These are phyloP conservation scores for Mycosphaerella sp. DNA, from an alignment of 2,329 filamentous ascomycete genomes.

Conservation along the genomic window DNA sequence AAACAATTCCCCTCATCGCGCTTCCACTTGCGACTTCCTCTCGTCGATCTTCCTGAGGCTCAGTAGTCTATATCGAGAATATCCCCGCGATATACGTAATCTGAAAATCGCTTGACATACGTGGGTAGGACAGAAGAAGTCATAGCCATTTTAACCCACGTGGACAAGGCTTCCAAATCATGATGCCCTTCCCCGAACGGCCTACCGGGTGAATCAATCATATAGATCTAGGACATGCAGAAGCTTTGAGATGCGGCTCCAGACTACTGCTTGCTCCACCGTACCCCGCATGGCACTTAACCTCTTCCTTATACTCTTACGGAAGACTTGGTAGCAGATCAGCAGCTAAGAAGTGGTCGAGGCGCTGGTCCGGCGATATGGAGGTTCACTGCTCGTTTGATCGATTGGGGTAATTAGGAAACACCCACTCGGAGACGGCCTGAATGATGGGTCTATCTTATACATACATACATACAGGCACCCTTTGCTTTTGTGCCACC, in stretches of 20 bases:
- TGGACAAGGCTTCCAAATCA: constrained; percentile 19
- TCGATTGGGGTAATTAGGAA: constrained; percentile 13
- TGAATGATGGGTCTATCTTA: neutral
- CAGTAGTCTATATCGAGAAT: neutral
- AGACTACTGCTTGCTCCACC: constrained; percentile 13
- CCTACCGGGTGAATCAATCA: neutral
- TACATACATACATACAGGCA: neutral
- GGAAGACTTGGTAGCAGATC: constrained; percentile 10
- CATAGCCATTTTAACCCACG: constrained; percentile 7
- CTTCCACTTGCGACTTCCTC: neutral
- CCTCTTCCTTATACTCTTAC: constrained; percentile 1
- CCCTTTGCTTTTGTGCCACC: neutral
- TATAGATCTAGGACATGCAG: constrained; percentile 7
- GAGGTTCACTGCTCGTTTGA: constrained; percentile 12
- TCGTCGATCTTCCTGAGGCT: neutral
- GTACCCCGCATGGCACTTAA: constrained; percentile 19
- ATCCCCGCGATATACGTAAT: no score
- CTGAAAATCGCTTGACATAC: no score
- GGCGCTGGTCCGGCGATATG: constrained; percentile 20
- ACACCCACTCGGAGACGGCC: neutral
- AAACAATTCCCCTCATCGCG: neutral
- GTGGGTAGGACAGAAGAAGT: constrained; percentile 6
- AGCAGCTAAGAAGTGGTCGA: constrained; percentile 12
- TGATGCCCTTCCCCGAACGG: neutral
- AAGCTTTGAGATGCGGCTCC: constrained; percentile 5